Evolutionary conservation across 768 basidiomycete species (phyloP).

Genomic region (Termitomyces sp.): DNA sequence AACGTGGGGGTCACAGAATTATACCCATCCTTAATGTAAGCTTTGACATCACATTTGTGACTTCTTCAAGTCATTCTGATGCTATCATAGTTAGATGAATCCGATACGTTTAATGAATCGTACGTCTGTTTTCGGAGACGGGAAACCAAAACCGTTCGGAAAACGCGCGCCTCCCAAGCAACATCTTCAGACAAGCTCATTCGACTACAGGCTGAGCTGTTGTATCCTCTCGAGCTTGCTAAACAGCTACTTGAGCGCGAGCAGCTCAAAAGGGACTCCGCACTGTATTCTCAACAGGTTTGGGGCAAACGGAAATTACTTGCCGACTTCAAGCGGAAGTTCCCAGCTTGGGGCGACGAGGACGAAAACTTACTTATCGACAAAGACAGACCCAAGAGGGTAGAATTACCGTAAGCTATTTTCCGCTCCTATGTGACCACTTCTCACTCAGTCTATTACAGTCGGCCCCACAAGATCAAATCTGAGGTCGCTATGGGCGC

Average conservation of each 20-base stretch:
- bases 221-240: slow-evolving; percentile 69
- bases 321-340: not conserved
- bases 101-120: slow-evolving; percentile 53
- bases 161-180: slow-evolving; percentile 89
- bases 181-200: slow-evolving; percentile 88
- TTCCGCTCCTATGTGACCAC: not conserved
- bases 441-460: not conserved
- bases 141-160: slow-evolving; percentile 89
- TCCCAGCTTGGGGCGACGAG: not conserved
- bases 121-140: slow-evolving; percentile 97
- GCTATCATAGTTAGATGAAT: not conserved
- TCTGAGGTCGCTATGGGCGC: not conserved
- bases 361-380: not conserved
- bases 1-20: slow-evolving; percentile 79
- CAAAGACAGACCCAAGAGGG: not conserved
- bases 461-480: not conserved
- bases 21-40: slow-evolving; percentile 86
- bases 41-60: not conserved
- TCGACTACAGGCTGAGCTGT: slow-evolving; percentile 75
- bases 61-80: not conserved
- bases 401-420: not conserved
- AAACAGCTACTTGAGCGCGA: slow-evolving; percentile 69
- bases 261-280: slow-evolving; percentile 47
- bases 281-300: not conserved
- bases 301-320: not conserved